Percentiles rank a stretch among this genome's conserved stretches.
Evolutionary conservation across 495 filamentous ascomycete species (phyloP).

Genomic region (Hyaloscypha variabilis): DNA sequence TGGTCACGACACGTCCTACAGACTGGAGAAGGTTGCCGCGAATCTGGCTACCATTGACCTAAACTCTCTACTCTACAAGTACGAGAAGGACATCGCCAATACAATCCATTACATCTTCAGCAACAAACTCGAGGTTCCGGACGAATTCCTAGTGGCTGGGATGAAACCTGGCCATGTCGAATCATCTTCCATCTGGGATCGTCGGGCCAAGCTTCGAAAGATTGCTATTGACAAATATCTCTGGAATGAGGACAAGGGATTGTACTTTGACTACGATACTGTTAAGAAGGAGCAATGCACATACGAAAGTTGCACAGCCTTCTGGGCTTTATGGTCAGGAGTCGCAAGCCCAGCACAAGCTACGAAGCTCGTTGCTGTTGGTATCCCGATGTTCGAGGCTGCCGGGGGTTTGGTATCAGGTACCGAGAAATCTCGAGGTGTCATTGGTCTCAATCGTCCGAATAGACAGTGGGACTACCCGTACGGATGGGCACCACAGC

Average conservation of each 20-base stretch:
- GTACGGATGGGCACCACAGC: conserved; percentile 97
- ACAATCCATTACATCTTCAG: conserved; percentile 81
- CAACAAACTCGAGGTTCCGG: conserved; percentile 75
- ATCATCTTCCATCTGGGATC: conserved; percentile 85
- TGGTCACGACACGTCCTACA: conserved; percentile 96
- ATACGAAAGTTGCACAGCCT: conserved; percentile 88
- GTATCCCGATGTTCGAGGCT: conserved; percentile 82
- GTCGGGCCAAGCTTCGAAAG: conserved; percentile 78
- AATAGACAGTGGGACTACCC: conserved; percentile 99
- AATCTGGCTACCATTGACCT: conserved; percentile 92
- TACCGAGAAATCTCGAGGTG: conserved; percentile 82
- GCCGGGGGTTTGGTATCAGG: conserved; percentile 88
- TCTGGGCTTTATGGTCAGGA: conserved; percentile 97
- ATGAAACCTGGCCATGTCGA: conserved; percentile 66
- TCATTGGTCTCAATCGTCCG: conserved; percentile 76
- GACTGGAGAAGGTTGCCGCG: conserved; percentile 83
- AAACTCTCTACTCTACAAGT: conserved; percentile 93
- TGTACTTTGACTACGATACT: conserved; percentile 97
- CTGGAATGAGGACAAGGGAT: conserved; percentile 87
- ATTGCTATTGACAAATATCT: conserved; percentile 82
- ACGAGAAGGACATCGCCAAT: conserved; percentile 87
- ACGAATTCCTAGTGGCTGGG: conserved; percentile 68
- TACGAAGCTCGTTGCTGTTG: conserved; percentile 69
- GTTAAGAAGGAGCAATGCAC: conserved; percentile 71
- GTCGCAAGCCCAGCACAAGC: conserved; percentile 80